Conservation (phyloP, 2,329 filamentous ascomycete species). For the Alternaria sp. region DNA sequence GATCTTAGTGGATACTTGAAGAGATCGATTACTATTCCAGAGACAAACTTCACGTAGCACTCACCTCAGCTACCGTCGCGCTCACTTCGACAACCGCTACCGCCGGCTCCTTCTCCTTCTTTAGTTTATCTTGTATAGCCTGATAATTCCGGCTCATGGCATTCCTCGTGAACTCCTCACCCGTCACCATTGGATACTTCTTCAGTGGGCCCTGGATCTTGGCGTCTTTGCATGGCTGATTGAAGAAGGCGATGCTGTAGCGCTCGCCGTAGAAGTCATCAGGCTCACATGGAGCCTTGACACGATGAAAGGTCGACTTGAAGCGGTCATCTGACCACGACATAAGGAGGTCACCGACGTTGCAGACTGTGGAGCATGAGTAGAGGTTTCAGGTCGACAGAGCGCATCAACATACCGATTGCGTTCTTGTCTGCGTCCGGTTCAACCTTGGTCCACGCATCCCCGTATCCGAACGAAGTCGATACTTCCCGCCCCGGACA, state of each 20-base stretch:
- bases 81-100: not conserved
- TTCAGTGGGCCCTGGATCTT: slow-evolving; percentile 66
- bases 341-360: slow-evolving; percentile 72
- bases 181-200: slow-evolving; percentile 68
- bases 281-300: slow-evolving; percentile 65
- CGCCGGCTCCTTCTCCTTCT: slow-evolving; percentile 12
- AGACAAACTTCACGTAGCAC: not conserved
- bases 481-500: slow-evolving; percentile 68
- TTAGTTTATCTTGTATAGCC: slow-evolving; percentile 59
- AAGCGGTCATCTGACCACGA: slow-evolving; percentile 71
- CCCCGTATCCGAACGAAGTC: slow-evolving; percentile 65
- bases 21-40: not conserved
- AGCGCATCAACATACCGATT: slow-evolving; percentile 16
- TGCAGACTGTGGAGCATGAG: slow-evolving; percentile 62
- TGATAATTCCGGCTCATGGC: slow-evolving; percentile 65
- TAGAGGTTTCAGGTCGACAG: not conserved
- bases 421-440: slow-evolving; percentile 17
- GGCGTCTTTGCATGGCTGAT: slow-evolving; percentile 66
- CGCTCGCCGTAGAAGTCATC: slow-evolving; percentile 64
- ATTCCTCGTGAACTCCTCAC: slow-evolving; percentile 64
- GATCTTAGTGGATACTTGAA: not conserved
- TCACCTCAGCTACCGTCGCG: not conserved
- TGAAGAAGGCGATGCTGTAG: slow-evolving; percentile 72
- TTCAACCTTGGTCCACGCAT: slow-evolving; percentile 69
- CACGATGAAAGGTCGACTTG: slow-evolving; percentile 70